Conservation (phyloP, 106 monocot species). For the Hemerocallis citrina region DNA sequence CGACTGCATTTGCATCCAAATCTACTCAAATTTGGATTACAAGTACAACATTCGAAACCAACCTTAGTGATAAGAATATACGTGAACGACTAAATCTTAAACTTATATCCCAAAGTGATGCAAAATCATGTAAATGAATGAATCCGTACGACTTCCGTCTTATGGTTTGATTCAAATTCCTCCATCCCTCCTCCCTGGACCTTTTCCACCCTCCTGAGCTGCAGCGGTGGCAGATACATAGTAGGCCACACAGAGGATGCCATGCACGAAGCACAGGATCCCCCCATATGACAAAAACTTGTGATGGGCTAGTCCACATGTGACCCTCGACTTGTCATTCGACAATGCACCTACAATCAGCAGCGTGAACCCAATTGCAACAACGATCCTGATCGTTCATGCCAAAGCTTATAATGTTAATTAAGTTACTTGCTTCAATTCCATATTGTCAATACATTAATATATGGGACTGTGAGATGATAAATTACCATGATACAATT, state of each 20-base stretch:
- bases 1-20: too few relatives aligned
- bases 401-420: neutral
- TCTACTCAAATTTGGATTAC: too few relatives aligned
- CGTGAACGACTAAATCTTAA: too few relatives aligned
- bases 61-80: too few relatives aligned
- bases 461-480: too few relatives aligned
- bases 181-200: neutral
- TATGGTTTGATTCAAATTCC: neutral
- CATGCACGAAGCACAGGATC: slow-evolving; percentile 67
- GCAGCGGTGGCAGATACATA: slow-evolving; percentile 45
- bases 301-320: slow-evolving; percentile 35
- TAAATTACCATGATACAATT: slow-evolving; percentile 64
- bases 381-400: slow-evolving; percentile 31
- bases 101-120: too few relatives aligned
- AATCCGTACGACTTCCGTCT: too few relatives aligned
- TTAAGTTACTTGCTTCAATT: too few relatives aligned
- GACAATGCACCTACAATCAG: slow-evolving; percentile 53
- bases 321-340: slow-evolving; percentile 29
- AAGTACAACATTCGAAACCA: too few relatives aligned
- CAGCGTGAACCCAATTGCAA: slow-evolving; percentile 37
- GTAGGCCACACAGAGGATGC: slow-evolving; percentile 31
- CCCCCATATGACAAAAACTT: slow-evolving; percentile 54
- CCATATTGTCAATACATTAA: too few relatives aligned
- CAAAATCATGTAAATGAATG: too few relatives aligned
- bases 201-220: slow-evolving; percentile 5